phyloP scores from a whole-genome alignment of 768 basidiomycete genomes.

The Russula sp. region DNA sequence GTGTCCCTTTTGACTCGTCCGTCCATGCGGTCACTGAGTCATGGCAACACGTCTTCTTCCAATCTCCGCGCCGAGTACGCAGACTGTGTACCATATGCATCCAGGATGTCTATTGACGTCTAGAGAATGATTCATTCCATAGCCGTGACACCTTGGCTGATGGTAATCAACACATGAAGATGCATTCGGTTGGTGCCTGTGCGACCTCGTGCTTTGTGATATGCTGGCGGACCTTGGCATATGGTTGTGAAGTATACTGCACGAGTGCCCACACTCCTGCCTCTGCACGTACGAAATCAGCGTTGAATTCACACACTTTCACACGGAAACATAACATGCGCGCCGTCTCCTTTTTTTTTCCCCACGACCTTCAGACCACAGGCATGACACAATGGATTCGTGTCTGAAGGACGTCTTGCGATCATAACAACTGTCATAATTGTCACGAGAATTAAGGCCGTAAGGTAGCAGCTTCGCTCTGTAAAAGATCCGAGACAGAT shows the following conservation, averaged over 20 bases:
- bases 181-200: neutral
- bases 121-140: neutral
- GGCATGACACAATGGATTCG: neutral
- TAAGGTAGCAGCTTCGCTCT: neutral
- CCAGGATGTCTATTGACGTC: neutral
- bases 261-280: neutral
- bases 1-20: neutral
- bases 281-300: neutral
- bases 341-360: neutral
- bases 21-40: neutral
- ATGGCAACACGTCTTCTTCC: slow-evolving; percentile 12
- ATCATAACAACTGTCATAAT: neutral
- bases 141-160: neutral
- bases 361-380: neutral
- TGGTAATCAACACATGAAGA: neutral
- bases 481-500: neutral
- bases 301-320: neutral
- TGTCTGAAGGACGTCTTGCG: neutral
- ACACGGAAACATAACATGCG: neutral
- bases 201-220: neutral
- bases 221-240: neutral
- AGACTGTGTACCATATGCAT: neutral
- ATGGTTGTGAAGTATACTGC: neutral
- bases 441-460: neutral
- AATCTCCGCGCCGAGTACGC: neutral